Conservation (phyloP, 148 eudicot species). For the Polygonum aviculare region DNA sequence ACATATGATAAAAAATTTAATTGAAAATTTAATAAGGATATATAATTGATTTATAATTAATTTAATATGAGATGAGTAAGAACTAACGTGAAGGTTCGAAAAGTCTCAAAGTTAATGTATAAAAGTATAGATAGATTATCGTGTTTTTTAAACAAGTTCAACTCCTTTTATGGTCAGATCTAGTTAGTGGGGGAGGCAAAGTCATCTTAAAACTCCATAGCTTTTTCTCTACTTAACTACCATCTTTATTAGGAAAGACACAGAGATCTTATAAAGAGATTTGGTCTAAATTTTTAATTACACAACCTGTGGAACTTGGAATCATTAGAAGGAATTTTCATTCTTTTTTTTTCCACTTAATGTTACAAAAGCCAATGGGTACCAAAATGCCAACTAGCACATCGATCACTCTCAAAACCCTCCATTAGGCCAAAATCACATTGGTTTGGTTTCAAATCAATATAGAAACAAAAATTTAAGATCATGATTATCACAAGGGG, state of each 20-base stretch:
- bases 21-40: no score
- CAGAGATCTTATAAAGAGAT: slow-evolving; percentile 42
- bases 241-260: slow-evolving; percentile 25
- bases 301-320: slow-evolving; percentile 25
- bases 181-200: neutral
- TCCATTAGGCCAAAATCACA: slow-evolving; percentile 29
- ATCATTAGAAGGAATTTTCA: slow-evolving; percentile 3
- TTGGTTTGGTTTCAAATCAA: slow-evolving; percentile 22
- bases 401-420: slow-evolving; percentile 11
- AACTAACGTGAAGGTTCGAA: no score
- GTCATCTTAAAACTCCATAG: slow-evolving; percentile 6
- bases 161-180: neutral
- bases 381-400: slow-evolving; percentile 20
- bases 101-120: no score
- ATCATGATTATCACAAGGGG: slow-evolving; percentile 24
- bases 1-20: no score
- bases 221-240: neutral
- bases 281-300: slow-evolving; percentile 27
- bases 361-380: slow-evolving; percentile 9
- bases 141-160: neutral
- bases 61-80: no score
- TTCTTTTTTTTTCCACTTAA: slow-evolving; percentile 3
- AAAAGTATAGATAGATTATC: no score
- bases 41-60: no score
- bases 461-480: slow-evolving; percentile 23